phyloP scores from a whole-genome alignment of 2,329 filamentous ascomycete species.

The Fonsecaea multimorphosa region DNA sequence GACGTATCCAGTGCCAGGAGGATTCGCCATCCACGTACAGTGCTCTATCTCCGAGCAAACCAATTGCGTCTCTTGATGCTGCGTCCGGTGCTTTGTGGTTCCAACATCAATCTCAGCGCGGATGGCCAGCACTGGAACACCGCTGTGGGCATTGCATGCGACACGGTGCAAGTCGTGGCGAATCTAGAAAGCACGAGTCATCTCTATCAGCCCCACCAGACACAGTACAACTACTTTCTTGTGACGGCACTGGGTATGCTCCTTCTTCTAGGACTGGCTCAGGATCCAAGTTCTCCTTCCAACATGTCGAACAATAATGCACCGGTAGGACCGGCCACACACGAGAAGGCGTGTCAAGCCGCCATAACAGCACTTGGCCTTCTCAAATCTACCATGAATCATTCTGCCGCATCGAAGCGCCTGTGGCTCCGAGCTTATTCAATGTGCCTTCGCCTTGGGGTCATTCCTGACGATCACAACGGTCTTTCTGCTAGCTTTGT shows the following conservation, averaged over 20 bases:
- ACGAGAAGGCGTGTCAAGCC: conserved; percentile 1
- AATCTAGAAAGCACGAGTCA: conserved; percentile 8
- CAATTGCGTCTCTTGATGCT: conserved; percentile 9
- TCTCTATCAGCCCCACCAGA: conserved; percentile 6
- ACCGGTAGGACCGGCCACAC: neutral
- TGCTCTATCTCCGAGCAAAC: conserved; percentile 9
- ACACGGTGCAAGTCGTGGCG: conserved; percentile 7
- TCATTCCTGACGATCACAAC: conserved; percentile 1
- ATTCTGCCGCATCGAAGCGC: neutral
- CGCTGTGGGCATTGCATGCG: conserved; percentile 3
- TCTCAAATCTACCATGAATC: conserved; percentile 5
- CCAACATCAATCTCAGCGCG: neutral
- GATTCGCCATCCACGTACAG: conserved; percentile 2
- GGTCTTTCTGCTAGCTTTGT: neutral
- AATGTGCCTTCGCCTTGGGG: conserved; percentile 4
- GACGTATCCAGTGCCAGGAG: neutral
- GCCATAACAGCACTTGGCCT: neutral
- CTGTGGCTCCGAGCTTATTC: conserved; percentile 9
- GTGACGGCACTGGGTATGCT: conserved; percentile 5
- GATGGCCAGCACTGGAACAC: conserved; percentile 2
- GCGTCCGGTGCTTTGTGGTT: conserved; percentile 10
- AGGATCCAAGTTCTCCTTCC: conserved; percentile 6
- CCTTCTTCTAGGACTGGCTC: conserved; percentile 1
- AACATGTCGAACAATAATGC: neutral
- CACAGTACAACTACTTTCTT: conserved; percentile 14